Evolutionary conservation across 192 early-diverging fungal genomes (phyloP), one percentile per base, ranked within the genome.

Genomic region (Coemansia sp.): DNA sequence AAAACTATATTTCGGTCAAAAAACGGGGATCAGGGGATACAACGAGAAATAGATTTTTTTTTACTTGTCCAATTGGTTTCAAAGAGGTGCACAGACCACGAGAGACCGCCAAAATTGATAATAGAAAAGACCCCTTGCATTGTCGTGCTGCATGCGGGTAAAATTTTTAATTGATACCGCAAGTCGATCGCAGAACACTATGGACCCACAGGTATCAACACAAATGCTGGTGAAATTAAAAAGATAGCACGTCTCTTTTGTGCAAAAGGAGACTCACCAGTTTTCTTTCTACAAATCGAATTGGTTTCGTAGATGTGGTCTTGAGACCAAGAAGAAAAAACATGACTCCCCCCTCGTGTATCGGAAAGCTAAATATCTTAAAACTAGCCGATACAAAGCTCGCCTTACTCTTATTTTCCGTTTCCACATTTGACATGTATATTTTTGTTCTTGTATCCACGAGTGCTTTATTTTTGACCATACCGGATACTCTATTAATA

Each of bases 401-500:
- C 48, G 6, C 22, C 7, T 5, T 11, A 4, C 17, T 49, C n/a
- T 22, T 49, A 22, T 22, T 49, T 49, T 50, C 41, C 14, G 41
- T 50, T 50, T 25, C 22, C 22, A 11, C 48, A 29, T 23, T 20
- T 9, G 22, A 23, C 20, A 20, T 50, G 22, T 23, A 23, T 50
- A 50, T 9, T 50, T 50, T 50, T 50, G 23, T 11, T 13, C 5
- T 20, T 50, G 19, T 50, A 23, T 5, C 23, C 2, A 23, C 48
- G 48, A 23, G 4, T 6, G 8, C 0, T 50, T 50, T 23, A 50
- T 23, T 50, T 50, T 11, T 5, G 48, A 23, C 19, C 48, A 50
- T 50, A 50, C 5, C 48, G 48, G 48, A 50, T 50, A 50, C 22
- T 5, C 48, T 50, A 50, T 50, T 50, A 50, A 23, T 50, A 50